Base-by-base conservation (phyloP, 805 yeast species). In the Zygotorulaspora florentina region DNA sequence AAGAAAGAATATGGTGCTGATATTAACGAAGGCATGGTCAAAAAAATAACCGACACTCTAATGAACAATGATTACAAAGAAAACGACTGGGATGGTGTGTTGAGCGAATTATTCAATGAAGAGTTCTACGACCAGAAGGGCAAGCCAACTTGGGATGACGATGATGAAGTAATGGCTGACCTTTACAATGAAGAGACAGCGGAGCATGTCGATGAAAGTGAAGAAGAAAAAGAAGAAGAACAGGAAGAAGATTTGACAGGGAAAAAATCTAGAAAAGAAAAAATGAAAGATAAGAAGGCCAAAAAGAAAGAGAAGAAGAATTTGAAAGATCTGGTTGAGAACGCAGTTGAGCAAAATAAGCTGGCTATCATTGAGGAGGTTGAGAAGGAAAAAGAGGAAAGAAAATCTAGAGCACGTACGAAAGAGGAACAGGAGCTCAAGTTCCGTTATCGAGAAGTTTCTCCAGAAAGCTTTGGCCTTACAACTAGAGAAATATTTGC, bases 381-480 rank as follows among this genome's bases (percentile, higher is more conserved):
- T 7, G 85, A 80, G 52, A 76, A 75, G 49, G 83, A 74, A 46
- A 62, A 55, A 36, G 70, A 69, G 42, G 79, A 74, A 53, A 64
- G 71, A 51, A 79, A 80, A 54, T 79, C 87, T 41, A 81, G 89
- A 50, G 71, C 80, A 1, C 69, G 70, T 25, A 66, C 71, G 8
- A 65, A 66, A 35, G 74, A 65, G 4, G 73, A 71, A 2, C 75
- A 75, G 12, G 74, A 64, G 6, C 57, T 79, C 33, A 76, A 72
- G 44, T 91, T 93, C 75, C 82, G 81, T 57, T 93, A 93, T 63
- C 79, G 97, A 58, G 96, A 89, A 57, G 98, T 93, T 3, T 89
- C 96, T 1, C 97, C 99, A 8, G 98, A 93, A 59, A 71, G 89
- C 8, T 93, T 79, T 68, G 98, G 98, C 10, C 73, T 93, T 40